Conservation (phyloP, 495 filamentous ascomycete genomes). For the Echria macrotheca region DNA sequence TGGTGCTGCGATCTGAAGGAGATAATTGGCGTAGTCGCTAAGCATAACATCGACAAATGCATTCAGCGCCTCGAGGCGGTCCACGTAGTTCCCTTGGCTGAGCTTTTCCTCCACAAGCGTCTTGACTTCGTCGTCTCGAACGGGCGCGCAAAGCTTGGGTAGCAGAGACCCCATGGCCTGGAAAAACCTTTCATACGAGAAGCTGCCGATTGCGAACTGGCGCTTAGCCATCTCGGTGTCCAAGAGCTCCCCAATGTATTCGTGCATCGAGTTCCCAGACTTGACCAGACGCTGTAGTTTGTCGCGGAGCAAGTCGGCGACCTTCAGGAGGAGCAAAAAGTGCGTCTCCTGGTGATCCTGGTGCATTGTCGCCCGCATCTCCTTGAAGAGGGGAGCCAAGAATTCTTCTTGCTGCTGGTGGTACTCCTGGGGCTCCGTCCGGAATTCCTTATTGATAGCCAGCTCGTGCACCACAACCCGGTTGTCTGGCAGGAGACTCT, state of each 20-base stretch:
- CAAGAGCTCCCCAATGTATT: conserved; percentile 76
- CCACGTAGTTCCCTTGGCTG: conserved; percentile 68
- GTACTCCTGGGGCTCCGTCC: conserved; percentile 47
- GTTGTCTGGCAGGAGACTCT: conserved; percentile 69
- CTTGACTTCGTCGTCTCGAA: conserved; percentile 80
- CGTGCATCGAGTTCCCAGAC: conserved; percentile 74
- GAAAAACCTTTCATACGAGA: conserved; percentile 94
- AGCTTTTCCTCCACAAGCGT: conserved; percentile 66
- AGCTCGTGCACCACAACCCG: conserved; percentile 84
- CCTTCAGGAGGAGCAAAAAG: conserved; percentile 66
- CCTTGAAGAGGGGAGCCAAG: conserved; percentile 63
- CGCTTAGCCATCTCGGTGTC: conserved; percentile 71
- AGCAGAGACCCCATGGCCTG: conserved; percentile 80
- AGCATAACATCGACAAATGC: conserved; percentile 84
- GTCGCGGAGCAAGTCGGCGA: conserved; percentile 78
- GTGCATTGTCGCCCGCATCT: conserved; percentile 71
- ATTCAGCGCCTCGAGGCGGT: conserved; percentile 76
- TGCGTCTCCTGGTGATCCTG: conserved; percentile 59
- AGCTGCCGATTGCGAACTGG: conserved; percentile 74
- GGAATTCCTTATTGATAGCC: conserved; percentile 80
- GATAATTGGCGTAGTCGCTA: conserved; percentile 94
- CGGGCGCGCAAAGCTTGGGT: conserved; percentile 91
- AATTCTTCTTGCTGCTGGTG: conserved; percentile 43
- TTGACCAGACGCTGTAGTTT: conserved; percentile 79
- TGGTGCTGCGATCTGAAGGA: conserved; percentile 75